Evolutionary conservation across 2,329 filamentous ascomycete genomes (phyloP), one percentile per base, ranked within the genome.

Genomic region (Epicoccum nigrum): DNA sequence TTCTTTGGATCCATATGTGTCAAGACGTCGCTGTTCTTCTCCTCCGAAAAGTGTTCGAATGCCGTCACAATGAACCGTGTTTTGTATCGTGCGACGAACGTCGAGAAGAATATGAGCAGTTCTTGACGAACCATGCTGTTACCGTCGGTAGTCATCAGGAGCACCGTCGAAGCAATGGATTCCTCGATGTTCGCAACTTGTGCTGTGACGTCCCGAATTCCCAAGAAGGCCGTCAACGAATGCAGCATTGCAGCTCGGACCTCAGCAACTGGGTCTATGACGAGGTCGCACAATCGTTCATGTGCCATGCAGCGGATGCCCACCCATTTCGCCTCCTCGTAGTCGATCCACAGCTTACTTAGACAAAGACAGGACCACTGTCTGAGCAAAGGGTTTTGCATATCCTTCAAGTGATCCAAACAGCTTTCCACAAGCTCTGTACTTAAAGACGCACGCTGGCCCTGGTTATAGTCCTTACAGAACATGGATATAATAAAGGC

Each of bases 401-500:
- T 84, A 69, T 97, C 94, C 54, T 85, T 83, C 32, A 97, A 79
- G 73, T 97, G 92, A 4, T 83, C 81, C 32, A 97, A 77, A 69
- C 93, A 97, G 62, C 88, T 93, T 30, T 88, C 86, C 79, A 97
- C 93, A 56, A 97, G 87, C 59, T 96, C 92, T 0, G 88, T 89
- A 60, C 90, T 90, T 62, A 97, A 87, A 69, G 92, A 97, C 9
- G 96, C 92, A 42, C 88, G 88, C 72, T 97, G 92, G 2, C 93
- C 94, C 56, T 94, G 90, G 58, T 88, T 89, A 74, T 96, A 96
- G 58, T 89, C 89, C 70, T 94, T 96, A 83, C 94, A 99, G 57
- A 99, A 91, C 83, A 97, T 96, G 20, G 93, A 89, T 33, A 97
- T 85, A 55, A 99, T 96, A 70, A 99, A 99, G 1, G 94, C 92